Percentiles rank a stretch among this genome's conserved stretches.
Conservation (phyloP, 192 early-diverging fungal genomes). For the Spizellomyces punctatus region DNA sequence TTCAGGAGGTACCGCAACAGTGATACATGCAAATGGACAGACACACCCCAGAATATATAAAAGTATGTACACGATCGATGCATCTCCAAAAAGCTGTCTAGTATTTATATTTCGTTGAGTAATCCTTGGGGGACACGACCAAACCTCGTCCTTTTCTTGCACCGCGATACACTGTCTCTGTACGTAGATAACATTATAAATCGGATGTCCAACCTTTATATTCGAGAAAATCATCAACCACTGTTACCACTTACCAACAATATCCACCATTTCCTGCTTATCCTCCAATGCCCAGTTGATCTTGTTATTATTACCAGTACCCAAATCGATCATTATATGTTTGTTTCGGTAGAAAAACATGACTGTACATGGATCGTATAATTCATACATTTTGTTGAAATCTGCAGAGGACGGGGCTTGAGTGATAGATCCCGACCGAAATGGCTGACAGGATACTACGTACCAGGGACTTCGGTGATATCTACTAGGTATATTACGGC, state of each 20-base stretch:
- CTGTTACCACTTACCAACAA: constrained; percentile 18
- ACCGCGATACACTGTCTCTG: constrained; percentile 86
- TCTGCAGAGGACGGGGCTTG: constrained; percentile 19
- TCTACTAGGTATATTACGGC: constrained; percentile 96
- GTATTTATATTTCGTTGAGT: constrained; percentile 98
- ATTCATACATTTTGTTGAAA: constrained; percentile 91
- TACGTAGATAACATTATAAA: neutral
- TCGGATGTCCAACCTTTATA: neutral
- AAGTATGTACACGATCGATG: too few species aligned
- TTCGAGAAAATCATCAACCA: neutral
- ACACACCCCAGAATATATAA: too few species aligned
- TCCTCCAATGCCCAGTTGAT: constrained; percentile 96
- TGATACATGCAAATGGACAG: too few species aligned
- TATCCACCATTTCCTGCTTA: constrained; percentile 91
- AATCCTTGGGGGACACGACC: constrained; percentile 93
- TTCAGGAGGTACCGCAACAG: too few species aligned
- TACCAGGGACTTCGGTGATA: constrained; percentile 89
- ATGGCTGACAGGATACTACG: neutral
- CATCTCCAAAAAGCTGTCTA: constrained; percentile 28
- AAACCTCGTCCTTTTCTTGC: constrained; percentile 96
- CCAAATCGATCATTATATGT: constrained; percentile 98
- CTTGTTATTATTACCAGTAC: constrained; percentile 99
- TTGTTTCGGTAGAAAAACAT: constrained; percentile 83
- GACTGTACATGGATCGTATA: constrained; percentile 96
- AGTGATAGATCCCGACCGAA: neutral